Percentiles rank a stretch among this genome's conserved stretches.
Evolutionary conservation across 164 flowering plant genomes (phyloP).

Genomic region (Vitis cinerea): DNA sequence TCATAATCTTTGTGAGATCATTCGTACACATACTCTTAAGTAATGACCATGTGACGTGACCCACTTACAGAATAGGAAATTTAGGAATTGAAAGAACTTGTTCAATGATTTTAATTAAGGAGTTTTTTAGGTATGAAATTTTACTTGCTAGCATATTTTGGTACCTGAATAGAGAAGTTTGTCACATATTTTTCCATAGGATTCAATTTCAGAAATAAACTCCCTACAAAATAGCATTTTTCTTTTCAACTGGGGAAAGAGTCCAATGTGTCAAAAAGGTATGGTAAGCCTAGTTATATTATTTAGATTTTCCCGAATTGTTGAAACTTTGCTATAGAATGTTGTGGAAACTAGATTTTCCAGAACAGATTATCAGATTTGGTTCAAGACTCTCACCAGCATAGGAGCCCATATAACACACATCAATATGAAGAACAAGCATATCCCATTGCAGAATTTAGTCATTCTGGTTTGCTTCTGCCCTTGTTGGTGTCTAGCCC

Average conservation of each 20-base stretch:
- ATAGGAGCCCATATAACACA: slow-evolving; percentile 93
- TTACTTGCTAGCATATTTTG: not conserved
- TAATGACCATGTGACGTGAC: not conserved
- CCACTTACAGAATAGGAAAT: not conserved
- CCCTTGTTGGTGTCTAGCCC: slow-evolving; percentile 73
- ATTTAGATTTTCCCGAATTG: too few relatives aligned
- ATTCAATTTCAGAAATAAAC: too few relatives aligned
- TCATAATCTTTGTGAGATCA: too few relatives aligned
- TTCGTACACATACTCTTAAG: too few relatives aligned
- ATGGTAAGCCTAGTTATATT: too few relatives aligned
- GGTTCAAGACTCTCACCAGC: slow-evolving; percentile 57
- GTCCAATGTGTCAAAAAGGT: too few relatives aligned
- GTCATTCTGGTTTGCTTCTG: slow-evolving; percentile 79
- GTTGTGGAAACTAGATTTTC: not conserved
- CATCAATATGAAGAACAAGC: slow-evolving; percentile 66
- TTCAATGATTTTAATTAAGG: not conserved
- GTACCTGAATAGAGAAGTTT: too few relatives aligned
- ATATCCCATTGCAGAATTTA: slow-evolving; percentile 76
- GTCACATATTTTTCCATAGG: too few relatives aligned
- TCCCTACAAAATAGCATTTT: not conserved
- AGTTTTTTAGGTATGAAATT: not conserved
- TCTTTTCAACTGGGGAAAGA: too few relatives aligned
- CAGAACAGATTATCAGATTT: not conserved
- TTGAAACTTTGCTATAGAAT: too few relatives aligned
- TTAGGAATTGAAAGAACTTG: not conserved